A percentile compares a stretch with the other conserved stretches of the same genome.
Evolutionary conservation across 768 basidiomycete genomes (phyloP).

Genomic region (Mycena amicta): DNA sequence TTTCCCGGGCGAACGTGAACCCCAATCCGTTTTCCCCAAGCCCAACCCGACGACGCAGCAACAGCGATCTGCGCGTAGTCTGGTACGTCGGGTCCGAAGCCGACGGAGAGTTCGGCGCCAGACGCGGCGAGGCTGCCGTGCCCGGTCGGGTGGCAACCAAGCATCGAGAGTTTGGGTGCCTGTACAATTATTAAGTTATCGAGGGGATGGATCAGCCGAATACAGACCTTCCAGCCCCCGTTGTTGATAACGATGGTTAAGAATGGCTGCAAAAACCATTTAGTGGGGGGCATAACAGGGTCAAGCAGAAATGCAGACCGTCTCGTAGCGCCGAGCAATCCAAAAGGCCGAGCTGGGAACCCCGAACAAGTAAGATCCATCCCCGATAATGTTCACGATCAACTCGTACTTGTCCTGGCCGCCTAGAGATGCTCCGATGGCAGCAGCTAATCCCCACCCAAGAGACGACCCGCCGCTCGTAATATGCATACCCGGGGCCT

Average conservation of each 20-base stretch:
- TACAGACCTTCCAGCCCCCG: conserved; percentile 62
- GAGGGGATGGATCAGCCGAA: background rate
- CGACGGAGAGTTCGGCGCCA: conserved; percentile 57
- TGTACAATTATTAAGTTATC: conserved; percentile 23
- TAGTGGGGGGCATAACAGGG: no score
- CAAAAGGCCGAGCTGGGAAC: conserved; percentile 69
- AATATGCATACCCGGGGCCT: conserved; percentile 51
- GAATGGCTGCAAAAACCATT: conserved; percentile 74
- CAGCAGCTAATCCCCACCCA: conserved; percentile 69
- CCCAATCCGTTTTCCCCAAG: conserved; percentile 48
- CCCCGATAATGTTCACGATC: conserved; percentile 62
- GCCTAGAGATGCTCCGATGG: conserved; percentile 58
- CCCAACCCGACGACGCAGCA: conserved; percentile 73
- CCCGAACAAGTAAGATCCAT: conserved; percentile 70
- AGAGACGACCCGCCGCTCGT: conserved; percentile 66
- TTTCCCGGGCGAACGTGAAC: conserved; percentile 20
- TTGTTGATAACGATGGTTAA: conserved; percentile 73
- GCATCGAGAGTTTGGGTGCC: conserved; percentile 67
- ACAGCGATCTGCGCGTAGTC: conserved; percentile 66
- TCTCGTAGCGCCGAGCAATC: conserved; percentile 71
- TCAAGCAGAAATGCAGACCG: conserved; percentile 38
- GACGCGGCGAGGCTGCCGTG: conserved; percentile 45
- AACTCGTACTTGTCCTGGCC: conserved; percentile 46
- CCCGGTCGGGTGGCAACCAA: conserved; percentile 63
- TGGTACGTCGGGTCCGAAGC: conserved; percentile 64